These are phyloP conservation scores for Blastobotrys niveus DNA, from an alignment of 1,139 yeast genomes.

Conservation along the genomic window DNA sequence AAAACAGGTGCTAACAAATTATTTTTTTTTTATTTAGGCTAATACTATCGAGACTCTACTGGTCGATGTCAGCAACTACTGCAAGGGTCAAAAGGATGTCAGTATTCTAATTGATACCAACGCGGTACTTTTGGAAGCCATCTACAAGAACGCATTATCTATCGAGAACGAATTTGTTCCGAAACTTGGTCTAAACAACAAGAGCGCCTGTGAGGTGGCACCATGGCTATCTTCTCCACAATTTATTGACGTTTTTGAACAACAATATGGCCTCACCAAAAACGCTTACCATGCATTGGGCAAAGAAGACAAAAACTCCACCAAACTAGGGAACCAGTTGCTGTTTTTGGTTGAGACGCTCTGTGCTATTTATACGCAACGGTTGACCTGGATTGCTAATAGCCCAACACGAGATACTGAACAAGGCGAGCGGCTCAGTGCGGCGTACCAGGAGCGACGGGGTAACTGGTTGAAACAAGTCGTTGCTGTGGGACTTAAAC, in stretches of 20 bases:
- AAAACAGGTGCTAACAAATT: too few species aligned
- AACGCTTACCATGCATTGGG: conserved; percentile 18
- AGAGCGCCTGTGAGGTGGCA: conserved; percentile 19
- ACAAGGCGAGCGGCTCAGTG: conserved; percentile 21
- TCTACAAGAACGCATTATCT: conserved; percentile 27
- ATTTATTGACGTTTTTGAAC: conserved; percentile 25
- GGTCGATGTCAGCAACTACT: conserved; percentile 17
- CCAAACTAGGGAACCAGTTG: conserved; percentile 23
- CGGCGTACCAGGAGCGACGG: conserved; percentile 29
- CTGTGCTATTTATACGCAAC: conserved; percentile 30
- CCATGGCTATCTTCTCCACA: conserved; percentile 34
- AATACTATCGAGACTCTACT: conserved; percentile 20
- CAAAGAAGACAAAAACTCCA: conserved; percentile 15
- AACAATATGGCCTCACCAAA: conserved; percentile 24
- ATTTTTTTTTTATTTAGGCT: conserved; percentile 11
- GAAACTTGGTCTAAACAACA: conserved; percentile 21
- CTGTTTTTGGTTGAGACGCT: conserved; percentile 30
- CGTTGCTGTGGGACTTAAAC: conserved; percentile 42
- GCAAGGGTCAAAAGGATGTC: conserved; percentile 12
- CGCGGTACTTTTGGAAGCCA: conserved; percentile 26
- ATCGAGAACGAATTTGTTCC: conserved; percentile 21
- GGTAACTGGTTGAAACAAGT: conserved; percentile 53
- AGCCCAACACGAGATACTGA: conserved; percentile 11
- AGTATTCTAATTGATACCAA: conserved; percentile 28
- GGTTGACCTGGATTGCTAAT: conserved; percentile 25